Conservation (phyloP, 371 early-diverging fungal species). For the Coemansia sp. region DNA sequence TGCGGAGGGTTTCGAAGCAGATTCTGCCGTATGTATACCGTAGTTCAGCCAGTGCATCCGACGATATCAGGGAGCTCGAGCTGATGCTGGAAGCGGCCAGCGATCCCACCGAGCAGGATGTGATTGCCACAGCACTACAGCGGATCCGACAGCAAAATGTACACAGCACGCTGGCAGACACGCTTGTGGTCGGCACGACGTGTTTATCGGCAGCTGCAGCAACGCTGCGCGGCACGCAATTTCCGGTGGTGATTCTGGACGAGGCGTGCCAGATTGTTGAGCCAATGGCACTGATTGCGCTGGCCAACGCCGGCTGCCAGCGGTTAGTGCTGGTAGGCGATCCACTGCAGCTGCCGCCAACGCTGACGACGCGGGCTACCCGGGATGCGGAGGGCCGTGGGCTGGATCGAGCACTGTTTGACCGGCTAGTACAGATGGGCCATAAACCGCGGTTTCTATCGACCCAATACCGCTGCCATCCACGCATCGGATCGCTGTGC, state of each 20-base stretch:
- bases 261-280: conserved; percentile 89
- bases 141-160: conserved; percentile 53
- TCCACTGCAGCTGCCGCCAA: conserved; percentile 89
- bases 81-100: conserved; percentile 63
- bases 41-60: conserved; percentile 54
- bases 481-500: conserved; percentile 72
- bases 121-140: conserved; percentile 65
- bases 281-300: conserved; percentile 82
- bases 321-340: conserved; percentile 88
- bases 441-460: conserved; percentile 65
- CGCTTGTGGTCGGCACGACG: conserved; percentile 76
- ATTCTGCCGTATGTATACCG: conserved; percentile 70
- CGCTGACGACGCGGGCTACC: conserved; percentile 56
- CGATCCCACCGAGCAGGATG: conserved; percentile 55
- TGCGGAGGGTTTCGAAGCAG: conserved; percentile 74
- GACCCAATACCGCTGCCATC: conserved; percentile 93
- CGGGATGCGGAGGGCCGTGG: conserved; percentile 57
- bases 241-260: conserved; percentile 81
- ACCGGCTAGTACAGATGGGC: conserved; percentile 66
- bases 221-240: conserved; percentile 57
- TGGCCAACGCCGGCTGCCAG: conserved; percentile 63
- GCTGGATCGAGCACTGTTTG: conserved; percentile 84
- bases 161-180: conserved; percentile 45
- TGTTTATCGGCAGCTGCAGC: conserved; percentile 79
- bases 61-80: conserved; percentile 73